Base-by-base conservation (phyloP, 1,284 basidiomycete genomes). In the Fomitopsis palustris region DNA sequence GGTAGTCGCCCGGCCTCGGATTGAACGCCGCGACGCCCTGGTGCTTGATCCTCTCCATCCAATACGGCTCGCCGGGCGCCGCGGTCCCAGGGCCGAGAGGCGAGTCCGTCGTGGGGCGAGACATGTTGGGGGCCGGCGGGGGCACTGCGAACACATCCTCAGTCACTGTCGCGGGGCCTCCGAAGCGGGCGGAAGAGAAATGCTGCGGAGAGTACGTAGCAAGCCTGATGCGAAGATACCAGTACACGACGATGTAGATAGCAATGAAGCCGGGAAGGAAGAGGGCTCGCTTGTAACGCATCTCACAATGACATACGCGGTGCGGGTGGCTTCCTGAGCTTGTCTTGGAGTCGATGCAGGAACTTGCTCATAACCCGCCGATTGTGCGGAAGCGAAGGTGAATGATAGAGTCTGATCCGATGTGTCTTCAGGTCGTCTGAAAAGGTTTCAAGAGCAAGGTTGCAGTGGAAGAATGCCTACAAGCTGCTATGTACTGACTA, bases 31-130 rank as follows among this genome's bases (percentile, higher is more conserved):
- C 64, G 27, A 64, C 66, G 0, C 89, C 90, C 69, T 87, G 87
- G 65, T 90, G 88, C 59, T 78, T 81, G 65, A 90, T 88, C 43
- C 64, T 81, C 67, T 90, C 74, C 69, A 90, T 71, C 90, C 89
- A 92, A 70, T 82, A 92, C 1, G 88, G 82, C 42, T 85, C 85
- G 8, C 69, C 69, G 1, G 84, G 70, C 14, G 75, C 76, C 21
- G 86, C 83, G n/a, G 75, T 80, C 21, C 86, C 85, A 33, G 65
- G 53, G 14, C 70, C 74, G 14, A 80, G 65, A 2, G 79, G 74
- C 16, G 70, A 58, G 33, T 21, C 29, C 31, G 42, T 9, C 1
- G 43, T 19, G 9, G 49, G 49, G 9, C 49, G 49, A 14, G 49
- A 33, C 49, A 52, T 37, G 49, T 52, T 52, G 9, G 49, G 49